phyloP scores from a whole-genome alignment of 2,329 filamentous ascomycete genomes.

The Fusarium euwallaceae region DNA sequence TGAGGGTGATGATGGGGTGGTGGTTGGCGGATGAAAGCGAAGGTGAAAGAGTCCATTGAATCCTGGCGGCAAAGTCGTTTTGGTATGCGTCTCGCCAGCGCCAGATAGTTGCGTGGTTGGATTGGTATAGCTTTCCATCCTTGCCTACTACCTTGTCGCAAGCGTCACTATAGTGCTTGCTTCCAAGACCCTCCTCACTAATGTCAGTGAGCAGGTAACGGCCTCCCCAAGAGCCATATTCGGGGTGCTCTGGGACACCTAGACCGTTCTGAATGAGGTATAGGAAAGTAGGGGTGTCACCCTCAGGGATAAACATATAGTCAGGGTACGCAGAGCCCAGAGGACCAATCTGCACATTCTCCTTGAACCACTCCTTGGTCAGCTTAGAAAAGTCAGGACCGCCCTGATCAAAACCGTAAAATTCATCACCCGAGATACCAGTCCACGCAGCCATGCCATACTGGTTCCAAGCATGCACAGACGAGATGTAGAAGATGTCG shows the following conservation, averaged over 20 bases:
- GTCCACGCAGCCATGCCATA: constrained; percentile 68
- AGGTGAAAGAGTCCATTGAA: constrained; percentile 53
- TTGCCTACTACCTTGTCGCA: constrained; percentile 45
- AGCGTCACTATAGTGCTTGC: constrained; percentile 47
- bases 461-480: constrained; percentile 67
- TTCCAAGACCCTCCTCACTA: constrained; percentile 37
- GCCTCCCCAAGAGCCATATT: constrained; percentile 64
- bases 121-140: constrained; percentile 45
- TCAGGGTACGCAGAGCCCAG: constrained; percentile 61
- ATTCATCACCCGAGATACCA: constrained; percentile 63
- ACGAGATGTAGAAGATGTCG: constrained; percentile 67
- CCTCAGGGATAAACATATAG: constrained; percentile 65
- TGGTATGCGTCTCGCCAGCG: constrained; percentile 58
- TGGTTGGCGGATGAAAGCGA: constrained; percentile 56
- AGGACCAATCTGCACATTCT: constrained; percentile 64
- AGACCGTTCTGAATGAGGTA: constrained; percentile 54
- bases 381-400: constrained; percentile 61
- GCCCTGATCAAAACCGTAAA: constrained; percentile 43
- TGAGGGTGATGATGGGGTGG: constrained; percentile 58
- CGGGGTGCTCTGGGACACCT: constrained; percentile 59
- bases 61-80: constrained; percentile 58
- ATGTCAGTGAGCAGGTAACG: constrained; percentile 56
- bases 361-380: constrained; percentile 64
- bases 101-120: constrained; percentile 56
- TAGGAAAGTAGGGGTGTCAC: constrained; percentile 65